These are phyloP conservation scores for Rubia tinctorum DNA, from an alignment of 305 asterid species.

Conservation along the genomic window DNA sequence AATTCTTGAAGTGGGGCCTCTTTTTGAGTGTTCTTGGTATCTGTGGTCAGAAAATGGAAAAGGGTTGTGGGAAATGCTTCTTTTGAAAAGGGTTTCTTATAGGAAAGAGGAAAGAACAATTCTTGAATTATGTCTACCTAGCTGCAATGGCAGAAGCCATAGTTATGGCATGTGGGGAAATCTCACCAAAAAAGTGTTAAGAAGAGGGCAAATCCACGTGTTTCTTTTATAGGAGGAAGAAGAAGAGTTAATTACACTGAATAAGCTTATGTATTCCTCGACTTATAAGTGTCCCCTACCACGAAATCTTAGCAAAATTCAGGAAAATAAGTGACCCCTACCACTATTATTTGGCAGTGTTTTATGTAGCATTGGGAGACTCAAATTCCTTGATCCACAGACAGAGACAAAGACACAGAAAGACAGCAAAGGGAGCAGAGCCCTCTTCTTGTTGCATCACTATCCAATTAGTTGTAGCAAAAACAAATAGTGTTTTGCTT, in stretches of 20 bases:
- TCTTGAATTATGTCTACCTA: not conserved
- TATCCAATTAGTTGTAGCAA: constrained; percentile 47
- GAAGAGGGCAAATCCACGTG: constrained; percentile 24
- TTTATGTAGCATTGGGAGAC: constrained; percentile 47
- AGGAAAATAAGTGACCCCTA: constrained; percentile 14
- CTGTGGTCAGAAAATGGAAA: not conserved
- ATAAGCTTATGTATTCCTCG: too few species aligned
- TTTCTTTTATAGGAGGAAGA: constrained; percentile 26
- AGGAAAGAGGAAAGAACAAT: not conserved
- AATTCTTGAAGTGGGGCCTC: not conserved
- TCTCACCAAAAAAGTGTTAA: constrained; percentile 19
- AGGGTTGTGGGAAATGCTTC: not conserved
- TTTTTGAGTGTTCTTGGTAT: too few species aligned
- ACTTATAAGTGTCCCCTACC: too few species aligned
- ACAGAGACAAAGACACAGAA: constrained; percentile 21
- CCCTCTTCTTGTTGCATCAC: constrained; percentile 44
- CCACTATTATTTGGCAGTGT: constrained; percentile 3
- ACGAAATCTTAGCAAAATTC: too few species aligned
- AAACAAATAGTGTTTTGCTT: constrained; percentile 3
- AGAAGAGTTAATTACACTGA: not conserved
- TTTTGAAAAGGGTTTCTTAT: not conserved
- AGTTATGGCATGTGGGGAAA: constrained; percentile 11
- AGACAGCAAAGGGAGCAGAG: constrained; percentile 33
- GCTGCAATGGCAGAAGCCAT: constrained; percentile 8
- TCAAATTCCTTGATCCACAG: constrained; percentile 63